Evolutionary conservation across 768 basidiomycete genomes (phyloP).

Genomic region (Hortiboletus flavorubellus): DNA sequence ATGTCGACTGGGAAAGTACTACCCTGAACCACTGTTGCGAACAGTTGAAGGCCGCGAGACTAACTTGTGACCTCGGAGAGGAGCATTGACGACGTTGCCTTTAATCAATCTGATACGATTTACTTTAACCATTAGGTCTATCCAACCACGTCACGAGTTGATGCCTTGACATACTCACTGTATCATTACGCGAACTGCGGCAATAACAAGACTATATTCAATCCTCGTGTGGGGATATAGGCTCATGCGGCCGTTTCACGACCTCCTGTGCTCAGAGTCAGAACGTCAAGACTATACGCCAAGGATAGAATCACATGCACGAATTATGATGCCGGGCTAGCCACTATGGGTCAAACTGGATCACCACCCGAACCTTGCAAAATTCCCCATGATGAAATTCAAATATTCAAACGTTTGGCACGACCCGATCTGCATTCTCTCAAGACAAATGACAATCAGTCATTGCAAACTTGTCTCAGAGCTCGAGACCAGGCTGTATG

Average conservation of each 20-base stretch:
- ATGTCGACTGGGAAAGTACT: neutral
- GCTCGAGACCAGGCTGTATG: neutral
- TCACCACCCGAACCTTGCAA: neutral
- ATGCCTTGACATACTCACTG: neutral
- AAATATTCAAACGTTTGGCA: neutral
- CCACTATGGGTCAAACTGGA: neutral
- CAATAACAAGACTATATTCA: neutral
- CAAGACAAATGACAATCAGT: neutral
- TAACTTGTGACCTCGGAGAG: neutral
- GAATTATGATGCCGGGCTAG: neutral
- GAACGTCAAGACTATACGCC: neutral
- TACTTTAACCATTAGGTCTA: neutral
- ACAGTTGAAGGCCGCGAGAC: neutral
- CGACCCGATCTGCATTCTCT: constrained; percentile 2
- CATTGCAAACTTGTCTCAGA: neutral
- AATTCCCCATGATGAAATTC: constrained; percentile 2
- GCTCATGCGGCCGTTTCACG: neutral
- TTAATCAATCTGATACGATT: neutral
- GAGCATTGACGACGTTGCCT: neutral
- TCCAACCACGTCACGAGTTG: neutral
- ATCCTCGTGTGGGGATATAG: neutral
- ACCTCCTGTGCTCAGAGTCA: neutral
- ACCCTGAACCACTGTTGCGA: neutral
- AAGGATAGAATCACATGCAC: neutral
- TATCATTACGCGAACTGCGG: constrained; percentile 1